A percentile compares a stretch with the other conserved stretches of the same genome.
phyloP scores from a whole-genome alignment of 352 stramenopile genomes.

The Globisporangium alternatum region DNA sequence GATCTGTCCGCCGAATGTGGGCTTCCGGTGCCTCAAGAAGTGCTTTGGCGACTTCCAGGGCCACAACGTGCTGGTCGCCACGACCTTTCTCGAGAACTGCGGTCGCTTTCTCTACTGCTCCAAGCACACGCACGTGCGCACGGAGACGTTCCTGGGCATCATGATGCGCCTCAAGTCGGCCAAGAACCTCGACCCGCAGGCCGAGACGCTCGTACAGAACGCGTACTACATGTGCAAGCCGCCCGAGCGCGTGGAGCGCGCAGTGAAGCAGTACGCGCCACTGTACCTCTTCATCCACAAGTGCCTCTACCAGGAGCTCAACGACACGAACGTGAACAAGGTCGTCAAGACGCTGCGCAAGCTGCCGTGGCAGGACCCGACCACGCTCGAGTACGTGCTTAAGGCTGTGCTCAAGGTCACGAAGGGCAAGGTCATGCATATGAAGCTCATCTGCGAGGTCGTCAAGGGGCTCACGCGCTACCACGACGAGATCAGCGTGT shows the following conservation, averaged over 20 bases:
- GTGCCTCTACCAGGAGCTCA: conserved; percentile 84
- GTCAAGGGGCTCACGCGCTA: conserved; percentile 81
- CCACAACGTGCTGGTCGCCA: conserved; percentile 95
- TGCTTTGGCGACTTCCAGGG: conserved; percentile 96
- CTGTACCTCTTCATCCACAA: conserved; percentile 91
- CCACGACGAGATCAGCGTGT: conserved; percentile 89
- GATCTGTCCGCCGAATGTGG: conserved; percentile 93
- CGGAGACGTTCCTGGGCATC: conserved; percentile 89
- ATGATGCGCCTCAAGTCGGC: conserved; percentile 96
- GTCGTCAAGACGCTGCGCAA: conserved; percentile 94
- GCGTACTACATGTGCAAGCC: conserved; percentile 93
- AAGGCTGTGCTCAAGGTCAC: conserved; percentile 93
- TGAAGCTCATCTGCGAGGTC: conserved; percentile 87
- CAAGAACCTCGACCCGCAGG: conserved; percentile 87
- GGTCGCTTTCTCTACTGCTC: conserved; percentile 95
- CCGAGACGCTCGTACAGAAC: conserved; percentile 90
- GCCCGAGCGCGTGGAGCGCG: conserved; percentile 73
- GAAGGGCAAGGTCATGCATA: conserved; percentile 85
- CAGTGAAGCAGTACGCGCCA: conserved; percentile 86
- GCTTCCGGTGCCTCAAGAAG: conserved; percentile 91
- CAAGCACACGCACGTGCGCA: conserved; percentile 91
- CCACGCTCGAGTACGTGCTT: conserved; percentile 69
- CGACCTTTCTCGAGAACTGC: conserved; percentile 95
- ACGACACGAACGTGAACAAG: conserved; percentile 80
- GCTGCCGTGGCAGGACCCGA: conserved; percentile 85